Evolutionary conservation across 139 green algal species (phyloP).

Genomic region (Tetradesmus lagerheimii): DNA sequence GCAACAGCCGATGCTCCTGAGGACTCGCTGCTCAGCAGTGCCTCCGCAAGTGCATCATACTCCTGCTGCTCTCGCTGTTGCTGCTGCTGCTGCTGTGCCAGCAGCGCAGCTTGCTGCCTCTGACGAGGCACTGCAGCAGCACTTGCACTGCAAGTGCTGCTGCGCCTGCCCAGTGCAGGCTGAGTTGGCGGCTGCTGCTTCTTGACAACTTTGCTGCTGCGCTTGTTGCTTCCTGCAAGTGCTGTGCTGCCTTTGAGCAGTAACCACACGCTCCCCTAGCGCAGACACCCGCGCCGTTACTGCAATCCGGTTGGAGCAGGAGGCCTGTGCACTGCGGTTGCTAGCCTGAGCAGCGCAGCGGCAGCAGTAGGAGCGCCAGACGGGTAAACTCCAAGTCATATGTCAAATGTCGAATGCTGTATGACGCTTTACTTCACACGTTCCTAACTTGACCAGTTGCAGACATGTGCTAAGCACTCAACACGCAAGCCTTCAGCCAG

Average conservation of each 20-base stretch:
- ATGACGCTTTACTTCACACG: background rate
- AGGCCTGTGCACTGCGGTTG: background rate
- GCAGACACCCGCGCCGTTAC: background rate
- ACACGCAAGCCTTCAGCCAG: background rate
- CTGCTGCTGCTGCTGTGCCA: slow-evolving; percentile 1
- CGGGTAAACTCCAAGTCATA: too few species aligned
- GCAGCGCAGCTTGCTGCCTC: background rate
- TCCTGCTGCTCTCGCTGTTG: background rate
- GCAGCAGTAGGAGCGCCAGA: too few species aligned
- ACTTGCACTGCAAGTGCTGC: background rate
- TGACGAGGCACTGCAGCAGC: background rate
- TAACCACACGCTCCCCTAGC: background rate
- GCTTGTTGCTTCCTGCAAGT: background rate
- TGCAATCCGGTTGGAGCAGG: background rate
- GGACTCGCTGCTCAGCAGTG: slow-evolving; percentile 8
- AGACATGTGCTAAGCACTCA: too few species aligned
- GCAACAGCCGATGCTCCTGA: background rate
- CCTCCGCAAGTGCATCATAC: background rate
- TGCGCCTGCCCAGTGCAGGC: background rate
- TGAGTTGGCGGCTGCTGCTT: background rate
- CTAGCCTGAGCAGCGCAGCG: background rate
- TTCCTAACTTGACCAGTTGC: too few species aligned
- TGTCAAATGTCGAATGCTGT: background rate
- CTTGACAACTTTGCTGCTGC: background rate
- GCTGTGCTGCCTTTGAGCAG: background rate